Evolutionary conservation across 202 grass and related monocot genomes (phyloP).

Genomic region (Eragrostis tef): DNA sequence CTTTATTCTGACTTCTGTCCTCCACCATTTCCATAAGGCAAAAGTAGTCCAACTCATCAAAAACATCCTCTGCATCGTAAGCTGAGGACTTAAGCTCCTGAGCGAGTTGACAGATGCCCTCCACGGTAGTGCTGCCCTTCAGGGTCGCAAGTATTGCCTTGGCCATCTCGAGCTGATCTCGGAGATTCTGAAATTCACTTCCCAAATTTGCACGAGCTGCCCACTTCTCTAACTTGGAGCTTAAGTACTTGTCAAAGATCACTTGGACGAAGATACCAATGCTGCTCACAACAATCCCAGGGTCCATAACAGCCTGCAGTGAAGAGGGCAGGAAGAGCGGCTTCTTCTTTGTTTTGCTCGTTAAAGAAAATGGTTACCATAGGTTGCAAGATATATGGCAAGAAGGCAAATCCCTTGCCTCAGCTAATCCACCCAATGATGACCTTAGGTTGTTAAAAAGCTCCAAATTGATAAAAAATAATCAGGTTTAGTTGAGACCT

Average conservation of each 20-base stretch:
- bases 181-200: slow-evolving; percentile 6
- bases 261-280: slow-evolving; percentile 1
- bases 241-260: slow-evolving; percentile 4
- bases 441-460: neutral
- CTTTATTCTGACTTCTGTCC: neutral
- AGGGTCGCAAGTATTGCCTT: slow-evolving; percentile 5
- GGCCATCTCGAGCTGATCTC: neutral
- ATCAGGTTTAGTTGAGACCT: too few species aligned
- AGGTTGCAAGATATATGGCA: neutral
- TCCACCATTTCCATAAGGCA: neutral
- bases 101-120: slow-evolving; percentile 2
- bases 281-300: neutral
- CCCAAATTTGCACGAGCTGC: slow-evolving; percentile 6
- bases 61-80: neutral
- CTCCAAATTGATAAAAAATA: neutral
- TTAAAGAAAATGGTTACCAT: neutral
- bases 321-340: neutral
- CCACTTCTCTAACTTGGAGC: slow-evolving; percentile 7
- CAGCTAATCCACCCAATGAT: too few species aligned
- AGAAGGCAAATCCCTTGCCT: neutral
- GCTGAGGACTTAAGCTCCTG: neutral
- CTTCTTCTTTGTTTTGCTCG: neutral
- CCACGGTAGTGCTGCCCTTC: neutral
- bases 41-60: slow-evolving; percentile 14
- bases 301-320: neutral